Conservation (phyloP, 257 asterid species). For the Nicotiana undulata region DNA sequence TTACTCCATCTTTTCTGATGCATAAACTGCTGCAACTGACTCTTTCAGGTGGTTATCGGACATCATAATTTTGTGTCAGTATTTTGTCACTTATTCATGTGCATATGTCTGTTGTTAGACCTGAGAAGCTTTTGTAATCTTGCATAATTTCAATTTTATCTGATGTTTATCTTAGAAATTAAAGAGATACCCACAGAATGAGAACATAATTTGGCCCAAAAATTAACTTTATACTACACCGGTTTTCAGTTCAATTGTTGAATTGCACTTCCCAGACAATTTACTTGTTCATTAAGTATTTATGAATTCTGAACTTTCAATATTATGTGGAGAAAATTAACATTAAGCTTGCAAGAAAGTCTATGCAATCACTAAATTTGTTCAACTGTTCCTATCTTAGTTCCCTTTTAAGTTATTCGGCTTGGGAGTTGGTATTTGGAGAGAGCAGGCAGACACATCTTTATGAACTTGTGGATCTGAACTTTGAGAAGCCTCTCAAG, state of each 20-base stretch:
- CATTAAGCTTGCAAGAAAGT: neutral
- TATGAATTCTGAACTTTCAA: neutral
- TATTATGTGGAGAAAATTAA: neutral
- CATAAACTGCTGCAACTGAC: neutral
- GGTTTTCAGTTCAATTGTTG: neutral
- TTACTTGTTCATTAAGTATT: neutral
- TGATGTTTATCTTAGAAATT: neutral
- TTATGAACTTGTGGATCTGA: neutral
- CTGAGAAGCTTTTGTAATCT: neutral
- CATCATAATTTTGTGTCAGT: neutral
- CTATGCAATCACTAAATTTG: neutral
- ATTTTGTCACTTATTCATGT: neutral
- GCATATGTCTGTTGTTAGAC: neutral
- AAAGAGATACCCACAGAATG: neutral
- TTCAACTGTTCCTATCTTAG: neutral
- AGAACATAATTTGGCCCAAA: neutral
- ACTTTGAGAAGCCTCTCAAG: slow-evolving; percentile 7
- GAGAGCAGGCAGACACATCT: neutral
- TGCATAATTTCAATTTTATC: neutral
- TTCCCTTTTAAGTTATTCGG: neutral
- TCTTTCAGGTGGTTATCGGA: neutral
- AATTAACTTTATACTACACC: neutral
- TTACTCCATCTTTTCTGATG: neutral
- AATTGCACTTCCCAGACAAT: neutral
- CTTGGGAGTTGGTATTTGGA: neutral